These are phyloP conservation scores for Violaceomyces palustris DNA, from an alignment of 1,284 basidiomycete species.

Conservation along the genomic window DNA sequence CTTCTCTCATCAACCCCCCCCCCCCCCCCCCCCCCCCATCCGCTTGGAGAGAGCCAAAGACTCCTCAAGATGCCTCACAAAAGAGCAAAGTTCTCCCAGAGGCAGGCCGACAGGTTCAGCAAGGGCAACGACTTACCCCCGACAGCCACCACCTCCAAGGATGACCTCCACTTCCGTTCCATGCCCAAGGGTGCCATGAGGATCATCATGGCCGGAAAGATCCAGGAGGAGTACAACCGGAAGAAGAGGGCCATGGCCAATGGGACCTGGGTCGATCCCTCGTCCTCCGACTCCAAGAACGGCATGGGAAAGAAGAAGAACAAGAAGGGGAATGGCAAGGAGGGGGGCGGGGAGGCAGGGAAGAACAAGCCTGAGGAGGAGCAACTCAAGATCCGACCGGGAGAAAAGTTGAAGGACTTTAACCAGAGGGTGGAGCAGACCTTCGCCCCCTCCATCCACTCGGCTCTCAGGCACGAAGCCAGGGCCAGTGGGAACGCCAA, in stretches of 20 bases:
- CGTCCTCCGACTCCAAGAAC: slow-evolving; percentile 1
- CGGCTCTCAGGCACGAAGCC: slow-evolving; percentile 25
- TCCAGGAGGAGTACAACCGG: slow-evolving; percentile 27
- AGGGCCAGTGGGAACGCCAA: slow-evolving; percentile 31
- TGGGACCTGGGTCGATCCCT: background rate
- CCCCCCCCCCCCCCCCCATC: too few relatives aligned
- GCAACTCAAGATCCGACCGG: slow-evolving; percentile 37
- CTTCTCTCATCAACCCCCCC: too few relatives aligned
- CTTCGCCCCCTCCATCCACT: slow-evolving; percentile 30
- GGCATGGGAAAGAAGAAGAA: slow-evolving; percentile 18
- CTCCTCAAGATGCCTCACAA: slow-evolving; percentile 45
- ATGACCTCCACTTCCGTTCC: slow-evolving; percentile 23
- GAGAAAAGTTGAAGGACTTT: slow-evolving; percentile 45
- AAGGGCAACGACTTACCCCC: slow-evolving; percentile 31
- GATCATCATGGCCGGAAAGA: slow-evolving; percentile 34
- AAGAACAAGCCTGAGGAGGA: background rate
- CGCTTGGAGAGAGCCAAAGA: too few relatives aligned
- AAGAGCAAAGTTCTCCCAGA: slow-evolving; percentile 35
- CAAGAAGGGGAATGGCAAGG: slow-evolving; percentile 5
- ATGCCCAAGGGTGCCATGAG: slow-evolving; percentile 41
- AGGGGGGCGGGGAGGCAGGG: background rate
- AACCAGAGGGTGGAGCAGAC: slow-evolving; percentile 43
- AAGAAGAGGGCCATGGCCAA: slow-evolving; percentile 18
- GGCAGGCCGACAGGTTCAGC: slow-evolving; percentile 27
- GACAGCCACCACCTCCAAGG: slow-evolving; percentile 1